phyloP scores from a whole-genome alignment of 1,139 yeast species.

The Candida dubliniensis region DNA sequence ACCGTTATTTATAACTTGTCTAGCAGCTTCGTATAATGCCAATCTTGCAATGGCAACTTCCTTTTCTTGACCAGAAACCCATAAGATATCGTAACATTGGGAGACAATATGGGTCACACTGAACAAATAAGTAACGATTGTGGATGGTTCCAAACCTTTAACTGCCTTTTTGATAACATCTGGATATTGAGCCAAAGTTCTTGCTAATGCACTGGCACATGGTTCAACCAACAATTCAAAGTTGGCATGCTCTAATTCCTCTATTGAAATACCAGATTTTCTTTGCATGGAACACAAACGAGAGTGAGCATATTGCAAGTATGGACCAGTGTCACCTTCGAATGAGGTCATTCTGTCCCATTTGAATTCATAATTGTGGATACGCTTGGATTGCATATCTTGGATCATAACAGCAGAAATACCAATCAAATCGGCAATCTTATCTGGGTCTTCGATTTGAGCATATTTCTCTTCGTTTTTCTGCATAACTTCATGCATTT shows the following conservation, averaged over 20 bases:
- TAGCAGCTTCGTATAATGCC: constrained; percentile 88
- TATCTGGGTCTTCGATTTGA: constrained; percentile 92
- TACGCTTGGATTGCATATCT: constrained; percentile 97
- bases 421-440: constrained; percentile 93
- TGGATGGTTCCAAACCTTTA: constrained; percentile 88
- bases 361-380: constrained; percentile 93
- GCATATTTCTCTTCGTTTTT: constrained; percentile 88
- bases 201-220: constrained; percentile 68
- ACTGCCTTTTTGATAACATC: constrained; percentile 83
- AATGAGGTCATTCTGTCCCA: constrained; percentile 99
- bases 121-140: constrained; percentile 91
- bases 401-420: constrained; percentile 98
- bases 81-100: constrained; percentile 88
- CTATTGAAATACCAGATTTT: constrained; percentile 59
- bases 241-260: constrained; percentile 59
- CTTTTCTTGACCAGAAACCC: constrained; percentile 96
- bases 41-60: constrained; percentile 89
- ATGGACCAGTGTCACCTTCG: constrained; percentile 99
- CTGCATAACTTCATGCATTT: constrained; percentile 97
- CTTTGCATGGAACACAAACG: constrained; percentile 95
- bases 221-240: constrained; percentile 73
- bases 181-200: constrained; percentile 87
- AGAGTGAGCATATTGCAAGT: constrained; percentile 97
- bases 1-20: constrained; percentile 89
- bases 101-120: constrained; percentile 91